Evolutionary conservation across 2,329 filamentous ascomycete species (phyloP).

Genomic region (Xylariaceae sp.): DNA sequence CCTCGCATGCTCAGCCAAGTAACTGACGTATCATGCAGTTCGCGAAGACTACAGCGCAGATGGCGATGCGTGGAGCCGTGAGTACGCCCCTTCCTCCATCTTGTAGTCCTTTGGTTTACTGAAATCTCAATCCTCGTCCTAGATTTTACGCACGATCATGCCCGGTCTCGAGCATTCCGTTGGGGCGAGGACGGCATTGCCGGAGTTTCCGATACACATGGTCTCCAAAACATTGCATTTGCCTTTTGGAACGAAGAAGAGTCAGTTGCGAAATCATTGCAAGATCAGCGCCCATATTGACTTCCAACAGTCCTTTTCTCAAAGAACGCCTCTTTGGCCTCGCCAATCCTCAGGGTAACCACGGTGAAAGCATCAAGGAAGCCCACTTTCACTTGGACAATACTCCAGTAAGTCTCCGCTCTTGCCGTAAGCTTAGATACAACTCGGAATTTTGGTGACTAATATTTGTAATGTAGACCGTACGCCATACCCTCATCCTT

Average conservation of each 20-base stretch:
- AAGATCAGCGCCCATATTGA: constrained; percentile 32
- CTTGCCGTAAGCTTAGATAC: not conserved
- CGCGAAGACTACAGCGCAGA: constrained; percentile 86
- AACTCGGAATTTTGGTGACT: constrained; percentile 3
- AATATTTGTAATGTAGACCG: constrained; percentile 18
- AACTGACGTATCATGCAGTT: constrained; percentile 45
- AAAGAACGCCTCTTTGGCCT: constrained; percentile 94
- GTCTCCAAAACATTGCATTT: constrained; percentile 87
- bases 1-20: constrained; percentile 11
- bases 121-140: constrained; percentile 3
- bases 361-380: constrained; percentile 95
- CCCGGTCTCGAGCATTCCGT: constrained; percentile 79
- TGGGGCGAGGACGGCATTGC: constrained; percentile 98
- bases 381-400: constrained; percentile 96
- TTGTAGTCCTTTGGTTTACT: constrained; percentile 22
- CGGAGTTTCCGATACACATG: constrained; percentile 86
- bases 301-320: constrained; percentile 65
- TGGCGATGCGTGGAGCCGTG: constrained; percentile 94
- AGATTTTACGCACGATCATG: constrained; percentile 94
- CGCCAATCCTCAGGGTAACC: constrained; percentile 94
- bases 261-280: constrained; percentile 40
- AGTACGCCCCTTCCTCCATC: constrained; percentile 35
- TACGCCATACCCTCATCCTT: constrained; percentile 6
- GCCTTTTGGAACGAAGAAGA: constrained; percentile 98
- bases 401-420: constrained; percentile 55